Evolutionary conservation across 345 rosid species (phyloP).

Genomic region (Salix exigua): DNA sequence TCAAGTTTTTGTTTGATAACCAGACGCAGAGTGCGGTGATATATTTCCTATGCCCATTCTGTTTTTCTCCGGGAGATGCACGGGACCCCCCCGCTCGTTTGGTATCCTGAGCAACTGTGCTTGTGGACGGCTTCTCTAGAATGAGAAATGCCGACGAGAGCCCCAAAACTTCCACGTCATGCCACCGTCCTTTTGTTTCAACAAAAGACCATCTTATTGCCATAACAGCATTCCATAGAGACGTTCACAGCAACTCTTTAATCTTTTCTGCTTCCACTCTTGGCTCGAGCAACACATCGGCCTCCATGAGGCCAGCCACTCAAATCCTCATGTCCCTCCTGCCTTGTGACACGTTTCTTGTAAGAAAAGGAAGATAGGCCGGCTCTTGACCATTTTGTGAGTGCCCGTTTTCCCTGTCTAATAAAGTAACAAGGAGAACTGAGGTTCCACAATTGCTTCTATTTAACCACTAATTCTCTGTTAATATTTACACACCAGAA

Average conservation of each 20-base stretch:
- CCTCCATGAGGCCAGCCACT: background rate
- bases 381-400: background rate
- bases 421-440: background rate
- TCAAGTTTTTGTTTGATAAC: background rate
- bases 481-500: background rate
- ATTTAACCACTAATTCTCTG: background rate
- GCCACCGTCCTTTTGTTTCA: background rate
- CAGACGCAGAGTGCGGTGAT: background rate
- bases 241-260: background rate
- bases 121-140: too few relatives aligned
- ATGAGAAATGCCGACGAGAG: too few relatives aligned
- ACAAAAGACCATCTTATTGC: background rate
- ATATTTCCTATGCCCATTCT: background rate
- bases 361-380: too few relatives aligned
- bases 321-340: background rate
- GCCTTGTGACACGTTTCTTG: background rate
- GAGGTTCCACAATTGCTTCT: background rate
- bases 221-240: background rate
- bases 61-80: background rate
- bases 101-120: background rate
- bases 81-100: background rate
- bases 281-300: background rate
- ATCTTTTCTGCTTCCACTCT: too few relatives aligned
- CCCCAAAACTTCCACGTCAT: too few relatives aligned
- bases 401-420: background rate